Evolutionary conservation across 192 early-diverging fungal genomes (phyloP).

Genomic region (Linnemannia exigua): DNA sequence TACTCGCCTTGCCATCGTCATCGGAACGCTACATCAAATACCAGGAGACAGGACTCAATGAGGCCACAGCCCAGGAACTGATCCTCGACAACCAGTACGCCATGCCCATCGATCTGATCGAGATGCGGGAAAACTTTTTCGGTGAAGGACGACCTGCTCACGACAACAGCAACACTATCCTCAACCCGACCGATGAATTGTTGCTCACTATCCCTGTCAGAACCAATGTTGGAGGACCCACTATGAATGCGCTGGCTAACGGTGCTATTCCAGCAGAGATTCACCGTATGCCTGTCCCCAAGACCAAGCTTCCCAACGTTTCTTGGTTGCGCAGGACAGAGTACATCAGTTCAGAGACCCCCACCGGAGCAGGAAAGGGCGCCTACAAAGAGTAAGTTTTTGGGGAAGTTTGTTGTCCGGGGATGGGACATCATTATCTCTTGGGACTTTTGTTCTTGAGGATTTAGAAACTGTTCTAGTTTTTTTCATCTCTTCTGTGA

Average conservation of each 20-base stretch:
- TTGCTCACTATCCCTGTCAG: slow-evolving; percentile 23
- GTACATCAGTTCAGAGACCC: slow-evolving; percentile 64
- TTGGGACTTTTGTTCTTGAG: neutral
- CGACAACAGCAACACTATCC: neutral
- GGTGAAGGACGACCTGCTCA: slow-evolving; percentile 53
- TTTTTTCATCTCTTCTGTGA: no score
- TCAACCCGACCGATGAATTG: slow-evolving; percentile 22
- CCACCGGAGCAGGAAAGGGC: slow-evolving; percentile 52
- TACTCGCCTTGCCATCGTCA: slow-evolving; percentile 59
- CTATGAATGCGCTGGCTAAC: neutral
- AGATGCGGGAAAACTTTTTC: slow-evolving; percentile 61
- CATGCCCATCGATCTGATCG: slow-evolving; percentile 62
- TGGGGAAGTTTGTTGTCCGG: no score
- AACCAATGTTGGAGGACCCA: slow-evolving; percentile 1
- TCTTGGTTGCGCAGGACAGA: slow-evolving; percentile 70
- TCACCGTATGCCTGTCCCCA: slow-evolving; percentile 16
- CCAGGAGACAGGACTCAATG: slow-evolving; percentile 58
- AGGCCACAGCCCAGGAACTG: slow-evolving; percentile 61
- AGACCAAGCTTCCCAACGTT: slow-evolving; percentile 52
- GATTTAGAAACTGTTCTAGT: no score
- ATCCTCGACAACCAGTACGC: slow-evolving; percentile 59
- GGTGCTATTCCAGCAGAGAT: neutral
- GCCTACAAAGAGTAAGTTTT: slow-evolving; percentile 43
- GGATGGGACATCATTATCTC: neutral
- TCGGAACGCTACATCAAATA: slow-evolving; percentile 62